phyloP scores from a whole-genome alignment of 768 basidiomycete species.

The Tephrocybe sp. region DNA sequence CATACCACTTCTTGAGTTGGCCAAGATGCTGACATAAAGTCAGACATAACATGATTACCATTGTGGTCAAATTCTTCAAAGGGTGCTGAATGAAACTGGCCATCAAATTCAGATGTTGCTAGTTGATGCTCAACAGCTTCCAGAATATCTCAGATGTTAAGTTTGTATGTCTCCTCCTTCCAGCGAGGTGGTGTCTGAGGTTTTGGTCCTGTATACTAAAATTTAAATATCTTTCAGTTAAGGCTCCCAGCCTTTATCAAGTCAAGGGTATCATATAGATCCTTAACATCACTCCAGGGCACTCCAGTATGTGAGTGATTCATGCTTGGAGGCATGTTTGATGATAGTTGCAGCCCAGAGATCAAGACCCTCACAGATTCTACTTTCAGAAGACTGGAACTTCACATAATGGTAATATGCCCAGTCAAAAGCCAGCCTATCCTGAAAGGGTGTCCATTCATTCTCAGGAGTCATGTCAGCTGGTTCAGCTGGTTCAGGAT shows the following conservation, averaged over 20 bases:
- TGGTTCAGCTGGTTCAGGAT: not conserved
- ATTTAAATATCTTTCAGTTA: constrained; percentile 22
- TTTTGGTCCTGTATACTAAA: constrained; percentile 24
- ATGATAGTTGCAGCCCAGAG: constrained; percentile 8
- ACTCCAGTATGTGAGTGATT: not conserved
- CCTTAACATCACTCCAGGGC: constrained; percentile 20
- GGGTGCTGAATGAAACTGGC: constrained; percentile 10
- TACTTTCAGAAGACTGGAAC: constrained; percentile 8
- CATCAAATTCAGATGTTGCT: constrained; percentile 12
- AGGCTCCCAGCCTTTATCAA: constrained; percentile 20
- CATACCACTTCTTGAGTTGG: constrained; percentile 32
- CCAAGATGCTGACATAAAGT: constrained; percentile 40
- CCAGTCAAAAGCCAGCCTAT: constrained; percentile 6
- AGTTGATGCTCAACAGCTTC: constrained; percentile 10
- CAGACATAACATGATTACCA: constrained; percentile 28
- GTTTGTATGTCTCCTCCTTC: constrained; percentile 9
- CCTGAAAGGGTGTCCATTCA: constrained; percentile 10
- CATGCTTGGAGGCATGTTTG: constrained; percentile 1
- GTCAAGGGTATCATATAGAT: constrained; percentile 4
- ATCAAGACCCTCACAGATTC: constrained; percentile 9
- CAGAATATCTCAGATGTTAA: constrained; percentile 4
- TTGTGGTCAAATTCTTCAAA: constrained; percentile 14
- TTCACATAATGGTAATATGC: constrained; percentile 3
- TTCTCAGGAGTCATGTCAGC: not conserved
- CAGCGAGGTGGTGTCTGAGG: constrained; percentile 1